These are phyloP conservation scores for Gnomoniopsis smithogilvyi DNA, from an alignment of 2,329 filamentous ascomycete genomes.

Conservation along the genomic window DNA sequence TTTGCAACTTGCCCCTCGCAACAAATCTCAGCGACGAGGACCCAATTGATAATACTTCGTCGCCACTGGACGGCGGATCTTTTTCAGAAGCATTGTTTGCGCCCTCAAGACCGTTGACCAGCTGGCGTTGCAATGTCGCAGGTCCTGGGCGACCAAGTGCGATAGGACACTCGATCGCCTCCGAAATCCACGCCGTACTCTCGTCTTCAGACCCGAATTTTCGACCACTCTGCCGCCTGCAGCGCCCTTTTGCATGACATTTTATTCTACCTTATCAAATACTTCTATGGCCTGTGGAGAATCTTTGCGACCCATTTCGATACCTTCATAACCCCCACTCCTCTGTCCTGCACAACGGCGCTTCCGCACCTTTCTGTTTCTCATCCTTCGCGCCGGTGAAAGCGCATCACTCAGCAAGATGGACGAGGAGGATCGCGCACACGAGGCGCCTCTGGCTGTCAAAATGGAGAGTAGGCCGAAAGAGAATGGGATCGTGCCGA, in stretches of 20 bases:
- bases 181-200: conserved; percentile 4
- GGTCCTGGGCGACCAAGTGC: conserved; percentile 13
- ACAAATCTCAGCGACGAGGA: background rate
- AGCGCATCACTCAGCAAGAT: conserved; percentile 19
- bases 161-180: conserved; percentile 15
- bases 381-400: background rate
- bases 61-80: background rate
- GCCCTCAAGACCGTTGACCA: background rate
- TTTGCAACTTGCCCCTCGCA: background rate
- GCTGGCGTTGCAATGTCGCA: conserved; percentile 17
- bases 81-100: background rate
- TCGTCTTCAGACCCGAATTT: conserved; percentile 1
- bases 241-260: background rate
- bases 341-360: background rate
- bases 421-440: conserved; percentile 26
- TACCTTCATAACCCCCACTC: conserved; percentile 3
- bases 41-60: background rate
- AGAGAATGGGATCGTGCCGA: conserved; percentile 34
- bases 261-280: background rate
- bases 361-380: background rate
- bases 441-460: conserved; percentile 25
- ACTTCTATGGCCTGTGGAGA: conserved; percentile 15
- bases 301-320: background rate
- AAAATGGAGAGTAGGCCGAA: conserved; percentile 39
- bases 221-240: background rate